Percentiles rank a stretch among this genome's conserved stretches.
Conservation (phyloP, 768 basidiomycete species). For the Cystobasidium ongulense region DNA sequence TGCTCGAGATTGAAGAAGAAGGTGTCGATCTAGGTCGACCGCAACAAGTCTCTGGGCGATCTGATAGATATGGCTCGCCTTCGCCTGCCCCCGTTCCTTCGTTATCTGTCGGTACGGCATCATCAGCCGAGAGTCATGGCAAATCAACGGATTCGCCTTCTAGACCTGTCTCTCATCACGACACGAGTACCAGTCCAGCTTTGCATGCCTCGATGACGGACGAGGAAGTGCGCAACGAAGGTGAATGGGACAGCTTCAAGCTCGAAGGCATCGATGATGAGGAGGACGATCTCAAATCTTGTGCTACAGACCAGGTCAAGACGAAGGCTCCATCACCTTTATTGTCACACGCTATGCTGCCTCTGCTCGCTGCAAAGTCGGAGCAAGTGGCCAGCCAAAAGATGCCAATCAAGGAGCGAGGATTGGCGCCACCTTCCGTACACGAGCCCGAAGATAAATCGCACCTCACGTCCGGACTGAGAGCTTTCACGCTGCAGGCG, state of each 20-base stretch:
- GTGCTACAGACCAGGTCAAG: neutral
- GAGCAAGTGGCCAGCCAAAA: neutral
- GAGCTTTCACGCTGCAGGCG: neutral
- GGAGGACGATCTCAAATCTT: neutral
- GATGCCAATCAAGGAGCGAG: neutral
- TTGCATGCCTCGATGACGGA: constrained; percentile 13
- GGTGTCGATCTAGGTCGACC: neutral
- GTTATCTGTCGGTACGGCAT: neutral
- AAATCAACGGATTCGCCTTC: neutral
- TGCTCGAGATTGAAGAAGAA: constrained; percentile 9
- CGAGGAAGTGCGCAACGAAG: neutral
- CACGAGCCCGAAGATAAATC: neutral
- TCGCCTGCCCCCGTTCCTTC: constrained; percentile 9
- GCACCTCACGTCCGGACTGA: neutral
- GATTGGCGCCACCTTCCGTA: neutral
- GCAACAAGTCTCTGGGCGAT: neutral
- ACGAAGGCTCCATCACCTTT: neutral
- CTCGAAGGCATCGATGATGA: constrained; percentile 30
- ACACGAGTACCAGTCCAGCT: neutral
- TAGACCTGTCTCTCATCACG: neutral
- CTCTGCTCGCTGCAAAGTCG: neutral
- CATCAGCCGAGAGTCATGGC: neutral
- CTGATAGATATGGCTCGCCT: neutral
- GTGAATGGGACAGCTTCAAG: constrained; percentile 18
- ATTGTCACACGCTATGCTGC: neutral